Evolutionary conservation across 2,329 filamentous ascomycete genomes (phyloP).

Genomic region (Curvularia lunata): DNA sequence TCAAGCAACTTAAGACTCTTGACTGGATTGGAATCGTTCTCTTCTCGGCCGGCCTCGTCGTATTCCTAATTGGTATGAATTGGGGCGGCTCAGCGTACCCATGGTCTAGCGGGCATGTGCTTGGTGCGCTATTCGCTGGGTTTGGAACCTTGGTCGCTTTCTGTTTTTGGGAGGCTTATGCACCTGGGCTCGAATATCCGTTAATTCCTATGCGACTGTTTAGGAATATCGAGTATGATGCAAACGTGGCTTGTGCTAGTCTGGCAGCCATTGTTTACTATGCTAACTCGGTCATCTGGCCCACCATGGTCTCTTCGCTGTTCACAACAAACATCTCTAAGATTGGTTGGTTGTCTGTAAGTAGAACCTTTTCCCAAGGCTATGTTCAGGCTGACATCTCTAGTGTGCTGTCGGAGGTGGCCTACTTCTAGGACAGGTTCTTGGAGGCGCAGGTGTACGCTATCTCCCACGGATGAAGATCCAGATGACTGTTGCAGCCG

Average conservation of each 20-base stretch:
- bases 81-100: slow-evolving; percentile 49
- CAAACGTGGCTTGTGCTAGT: slow-evolving; percentile 41
- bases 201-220: slow-evolving; percentile 49
- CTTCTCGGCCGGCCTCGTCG: slow-evolving; percentile 54
- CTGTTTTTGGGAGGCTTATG: slow-evolving; percentile 39
- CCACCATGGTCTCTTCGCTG: slow-evolving; percentile 36
- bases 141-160: slow-evolving; percentile 43
- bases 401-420: slow-evolving; percentile 43
- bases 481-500: slow-evolving; percentile 39
- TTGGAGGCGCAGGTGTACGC: slow-evolving; percentile 39
- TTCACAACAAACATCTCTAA: slow-evolving; percentile 38
- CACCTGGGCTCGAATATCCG: slow-evolving; percentile 40
- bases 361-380: not conserved
- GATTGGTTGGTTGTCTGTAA: slow-evolving; percentile 43
- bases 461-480: slow-evolving; percentile 41
- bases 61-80: slow-evolving; percentile 57
- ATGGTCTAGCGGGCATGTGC: slow-evolving; percentile 46
- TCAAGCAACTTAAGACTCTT: slow-evolving; percentile 48
- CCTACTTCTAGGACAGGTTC: slow-evolving; percentile 41
- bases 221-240: slow-evolving; percentile 42
- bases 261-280: slow-evolving; percentile 47
- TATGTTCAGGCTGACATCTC: slow-evolving; percentile 11
- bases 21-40: slow-evolving; percentile 58
- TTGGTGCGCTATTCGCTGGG: slow-evolving; percentile 45
- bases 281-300: slow-evolving; percentile 42